Evolutionary conservation across 2,329 filamentous ascomycete genomes (phyloP).

Genomic region (Colletotrichum sp.): DNA sequence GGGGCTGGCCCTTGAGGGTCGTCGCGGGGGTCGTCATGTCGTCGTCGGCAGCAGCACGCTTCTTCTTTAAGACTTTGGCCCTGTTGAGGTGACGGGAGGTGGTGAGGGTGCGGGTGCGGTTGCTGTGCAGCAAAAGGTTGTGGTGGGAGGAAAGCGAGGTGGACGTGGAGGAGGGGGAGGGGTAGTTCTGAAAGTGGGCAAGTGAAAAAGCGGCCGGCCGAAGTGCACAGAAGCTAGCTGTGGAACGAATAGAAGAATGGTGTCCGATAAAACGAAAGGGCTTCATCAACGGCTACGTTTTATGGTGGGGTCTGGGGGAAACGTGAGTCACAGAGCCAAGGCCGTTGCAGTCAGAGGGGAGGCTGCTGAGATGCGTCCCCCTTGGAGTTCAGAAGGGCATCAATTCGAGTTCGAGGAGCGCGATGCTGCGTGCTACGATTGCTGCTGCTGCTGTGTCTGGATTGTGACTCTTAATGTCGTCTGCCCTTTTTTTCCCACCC

Average conservation of each 20-base stretch:
- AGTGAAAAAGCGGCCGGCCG: slow-evolving; percentile 21
- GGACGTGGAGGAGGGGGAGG: slow-evolving; percentile 17
- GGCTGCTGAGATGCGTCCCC: neutral
- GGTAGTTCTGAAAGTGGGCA: slow-evolving; percentile 16
- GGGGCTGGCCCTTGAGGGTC: slow-evolving; percentile 86
- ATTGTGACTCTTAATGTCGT: neutral
- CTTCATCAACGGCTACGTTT: slow-evolving; percentile 16
- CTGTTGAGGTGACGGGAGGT: slow-evolving; percentile 13
- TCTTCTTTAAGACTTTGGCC: neutral
- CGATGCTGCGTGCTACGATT: neutral
- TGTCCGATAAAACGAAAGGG: slow-evolving; percentile 18
- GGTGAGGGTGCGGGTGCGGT: slow-evolving; percentile 7
- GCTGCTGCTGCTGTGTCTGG: neutral
- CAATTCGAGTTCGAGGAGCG: neutral
- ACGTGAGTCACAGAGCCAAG: slow-evolving; percentile 18
- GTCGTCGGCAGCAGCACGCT: neutral
- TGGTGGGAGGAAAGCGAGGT: neutral
- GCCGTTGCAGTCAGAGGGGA: neutral
- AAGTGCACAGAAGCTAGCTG: slow-evolving; percentile 23
- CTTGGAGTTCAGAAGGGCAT: neutral
- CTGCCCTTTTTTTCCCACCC: neutral
- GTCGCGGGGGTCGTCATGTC: slow-evolving; percentile 63
- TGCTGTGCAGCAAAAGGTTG: neutral
- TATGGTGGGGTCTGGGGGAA: slow-evolving; percentile 15
- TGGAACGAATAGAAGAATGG: slow-evolving; percentile 22